Evolutionary conservation across 768 basidiomycete species (phyloP), one percentile per base, ranked within the genome.

Genomic region (Pleurotus tuber-regium): DNA sequence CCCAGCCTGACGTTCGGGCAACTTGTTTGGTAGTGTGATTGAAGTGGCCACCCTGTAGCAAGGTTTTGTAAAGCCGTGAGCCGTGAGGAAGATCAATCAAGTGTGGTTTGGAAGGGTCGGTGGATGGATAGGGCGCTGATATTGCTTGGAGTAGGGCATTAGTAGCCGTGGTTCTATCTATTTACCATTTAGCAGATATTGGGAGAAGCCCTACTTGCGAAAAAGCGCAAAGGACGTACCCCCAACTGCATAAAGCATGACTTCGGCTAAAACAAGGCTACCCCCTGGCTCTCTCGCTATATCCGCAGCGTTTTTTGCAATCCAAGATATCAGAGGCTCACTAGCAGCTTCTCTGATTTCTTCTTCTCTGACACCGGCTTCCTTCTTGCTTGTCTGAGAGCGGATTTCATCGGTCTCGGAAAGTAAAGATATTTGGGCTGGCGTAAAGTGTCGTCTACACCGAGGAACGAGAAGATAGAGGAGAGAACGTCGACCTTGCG

Each of bases 31-130:
- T 77, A 0, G 77, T 64, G 26, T 83, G 85, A 54, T 82, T 84
- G 68, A 84, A 97, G 63, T 95, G 92, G 0, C 94, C 94, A 4
- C 94, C 94, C 63, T 95, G 92, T 1, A 97, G 75, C 4, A 97
- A 81, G 4, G 83, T 84, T 65, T 97, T 97, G 77, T 92, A 95
- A 43, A 94, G 62, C 33, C 94, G 79, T 2, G 89, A 86, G 0
- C 86, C 80, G 59, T 92, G 91, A 1, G 92, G 82, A 10, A 93
- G 76, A 61, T 95, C 87, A 52, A 95, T 86, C 12, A 80, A 78
- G 66, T 93, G 90, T 0, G 78, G 75, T 9, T 63, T 64, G 9
- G 71, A 53, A 0, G 72, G 51, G 44, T 83, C 80, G 4, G 73
- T 60, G 18, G 81, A 75, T 0, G 86, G 82, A 62, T 87, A 84